Evolutionary conservation across 306 rosid genomes (phyloP), one percentile per base, ranked within the genome.

Genomic region (Prunus mira): DNA sequence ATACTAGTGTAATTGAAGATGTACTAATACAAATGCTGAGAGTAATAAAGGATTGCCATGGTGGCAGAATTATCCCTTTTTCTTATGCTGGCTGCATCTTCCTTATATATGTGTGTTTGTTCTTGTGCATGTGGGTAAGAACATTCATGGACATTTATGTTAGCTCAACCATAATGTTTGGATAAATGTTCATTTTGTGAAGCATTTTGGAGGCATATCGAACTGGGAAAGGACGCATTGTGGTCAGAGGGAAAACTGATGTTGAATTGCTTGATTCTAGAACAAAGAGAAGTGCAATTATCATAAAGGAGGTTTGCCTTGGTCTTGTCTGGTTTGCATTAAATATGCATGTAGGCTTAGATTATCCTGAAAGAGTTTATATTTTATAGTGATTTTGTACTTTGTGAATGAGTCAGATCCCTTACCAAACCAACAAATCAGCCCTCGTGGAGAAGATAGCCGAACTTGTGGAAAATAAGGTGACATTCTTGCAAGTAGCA

Each of bases 161-260:
- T 67, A 65, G 57, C 46, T 69, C 30, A 67, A 65, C 19, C 57
- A 55, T 77, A 12, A 65, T 81, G 46, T 17, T 69, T 58, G 85
- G 34, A 68, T 75, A 55, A 67, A 47, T 86, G 66, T 71, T 79
- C 63, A 38, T 70, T 72, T 85, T 67, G 67, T 90, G 76, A 78
- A 95, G 98, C 80, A 92, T 95, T 79, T 83, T 95, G 77, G 97
- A 95, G 24, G 99, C 99, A 80, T 95, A 95, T 76, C 93, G 97
- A 25, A 85, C 90, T 58, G 99, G 99, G 63, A 87, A 93, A 49
- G 99, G 99, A 58, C 92, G 97, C 45, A 81, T 95, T 65, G 73
- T 85, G 73, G 91, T 95, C 65, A 90, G 99, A 84, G 99, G 99
- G 65, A 95, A 92, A 87, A 88, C 90, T 88, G 97, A 95, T 12